Evolutionary conservation across 768 basidiomycete species (phyloP), one percentile per base, ranked within the genome.

Genomic region (Lactarius psammicola): DNA sequence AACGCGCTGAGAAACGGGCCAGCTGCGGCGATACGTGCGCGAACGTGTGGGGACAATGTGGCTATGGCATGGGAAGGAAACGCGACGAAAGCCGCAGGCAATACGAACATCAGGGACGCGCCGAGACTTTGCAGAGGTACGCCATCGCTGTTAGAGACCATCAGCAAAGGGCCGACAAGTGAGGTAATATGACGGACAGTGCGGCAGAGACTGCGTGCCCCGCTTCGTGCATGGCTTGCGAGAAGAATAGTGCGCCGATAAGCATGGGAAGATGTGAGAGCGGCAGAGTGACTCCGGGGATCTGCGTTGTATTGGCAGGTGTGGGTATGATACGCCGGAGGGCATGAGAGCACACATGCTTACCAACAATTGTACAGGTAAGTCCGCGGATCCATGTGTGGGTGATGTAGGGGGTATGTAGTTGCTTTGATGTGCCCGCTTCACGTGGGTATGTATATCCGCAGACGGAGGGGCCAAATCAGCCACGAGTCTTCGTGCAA

Each of bases 231-330:
- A 90, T 73, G n/a, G 87, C 70, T 74, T 94, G 92, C 61, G 83
- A 82, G 10, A 84, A 28, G 55, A 87, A 79, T 18, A 94, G 79
- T 0, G 87, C 82, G 7, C 83, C 36, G 8, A 94, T 69, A 56
- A 94, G 83, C 18, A 87, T 68, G 5, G 89, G 89, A 1, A 91
- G 72, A 71, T 95, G 87, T 30, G 77, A 75, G n/a, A 92, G 71
- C 1, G 93, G 93, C 1, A 90, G 84, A 2, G 91, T 95, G 8
- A 93, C 67, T 1, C 93, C 93, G 26, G 94, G 93, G 42, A 95
- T 86, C 92, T 94, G 69, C 20, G 10, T 59, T 18, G 9, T n/a
- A 13, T 58, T 5, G 23, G 9, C 20, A 18, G 30, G 59, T 58
- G 15, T 20, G 33, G 20, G 20, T 23, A 36, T 42, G 40, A 30